A percentile compares a stretch with the other conserved stretches of the same genome.
phyloP scores from a whole-genome alignment of 2,329 filamentous ascomycete species.

The Coleophoma cylindrospora region DNA sequence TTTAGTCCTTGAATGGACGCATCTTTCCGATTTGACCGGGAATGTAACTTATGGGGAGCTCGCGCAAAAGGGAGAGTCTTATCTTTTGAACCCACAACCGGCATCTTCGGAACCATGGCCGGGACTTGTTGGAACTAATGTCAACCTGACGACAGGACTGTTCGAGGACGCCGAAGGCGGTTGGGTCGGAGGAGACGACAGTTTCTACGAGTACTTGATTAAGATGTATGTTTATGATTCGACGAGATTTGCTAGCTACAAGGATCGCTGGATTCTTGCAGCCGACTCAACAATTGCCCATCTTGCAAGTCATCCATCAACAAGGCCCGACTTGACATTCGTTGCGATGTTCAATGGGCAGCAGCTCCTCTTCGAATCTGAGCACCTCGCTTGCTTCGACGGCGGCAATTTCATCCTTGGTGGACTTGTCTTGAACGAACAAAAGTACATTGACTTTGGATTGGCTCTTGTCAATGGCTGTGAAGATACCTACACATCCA shows the following conservation, averaged over 20 bases:
- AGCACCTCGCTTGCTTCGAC: constrained; percentile 69
- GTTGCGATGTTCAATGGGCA: constrained; percentile 50
- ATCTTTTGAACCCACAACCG: constrained; percentile 64
- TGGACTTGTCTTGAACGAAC: constrained; percentile 60
- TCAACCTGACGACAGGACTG: constrained; percentile 59
- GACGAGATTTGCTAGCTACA: constrained; percentile 56
- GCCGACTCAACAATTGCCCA: constrained; percentile 71
- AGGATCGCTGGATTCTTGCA: constrained; percentile 69
- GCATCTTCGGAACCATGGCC: constrained; percentile 65
- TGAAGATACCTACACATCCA: constrained; percentile 66
- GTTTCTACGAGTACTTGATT: constrained; percentile 85
- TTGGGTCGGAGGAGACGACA: constrained; percentile 74
- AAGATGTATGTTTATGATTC: constrained; percentile 86
- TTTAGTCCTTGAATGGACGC: constrained; percentile 79
- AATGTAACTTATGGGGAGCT: constrained; percentile 62
- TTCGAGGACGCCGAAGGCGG: constrained; percentile 66
- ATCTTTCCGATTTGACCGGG: constrained; percentile 69
- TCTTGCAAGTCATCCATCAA: constrained; percentile 62
- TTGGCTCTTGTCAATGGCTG: constrained; percentile 68
- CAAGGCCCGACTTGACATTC: constrained; percentile 68
- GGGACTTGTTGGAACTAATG: constrained; percentile 65
- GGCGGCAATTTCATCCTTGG: constrained; percentile 84
- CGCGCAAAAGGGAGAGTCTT: constrained; percentile 61
- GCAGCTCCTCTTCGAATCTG: constrained; percentile 37
- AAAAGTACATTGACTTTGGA: constrained; percentile 69